Base-by-base conservation (phyloP, 805 yeast species). In the Spathaspora passalidarum region DNA sequence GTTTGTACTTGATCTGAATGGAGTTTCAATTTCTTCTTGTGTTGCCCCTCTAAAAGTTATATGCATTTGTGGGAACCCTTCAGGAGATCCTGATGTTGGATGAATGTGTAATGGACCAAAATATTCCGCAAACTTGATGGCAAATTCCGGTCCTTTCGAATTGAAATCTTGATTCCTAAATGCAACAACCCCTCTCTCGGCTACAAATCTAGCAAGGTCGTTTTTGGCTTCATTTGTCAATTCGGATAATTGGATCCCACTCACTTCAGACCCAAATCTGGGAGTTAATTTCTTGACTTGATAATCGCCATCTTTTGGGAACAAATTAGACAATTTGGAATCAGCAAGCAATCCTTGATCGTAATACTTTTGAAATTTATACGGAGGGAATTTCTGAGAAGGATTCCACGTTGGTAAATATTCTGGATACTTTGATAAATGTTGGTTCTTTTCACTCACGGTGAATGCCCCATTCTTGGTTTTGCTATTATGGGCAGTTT, bases 141-240 rank as follows among this genome's bases (percentile, higher is more conserved):
- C 72, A 47, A 68, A 72, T 26, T 68, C 68, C 3, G 79, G 76
- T 5, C 81, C 78, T 46, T 69, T 60, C 2, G 41, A 20, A 19
- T 51, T 60, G 44, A 63, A 61, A 52, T 66, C 64, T 48, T 66
- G 72, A 49, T 65, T 53, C 16, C 67, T 42, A 47, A 66, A 63
- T 4, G 63, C 61, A 23, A 61, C 69, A 9, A 66, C 69, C 4
- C 72, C 72, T 35, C 69, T 47, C 44, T 61, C 57, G 7, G 72
- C 69, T 16, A 66, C 59, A 20, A 59, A 54, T 21, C 57, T 49
- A 2, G 70, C 67, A 42, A 66, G 54, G 37, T 66, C 69, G 49
- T 66, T 64, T 44, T 66, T 65, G 7, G 59, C 69, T 6, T 45
- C 47, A 41, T 56, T 55, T 20, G 45, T 48, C 40, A 65, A 55